Percentiles rank a stretch among this genome's conserved stretches.
Evolutionary conservation across 1,284 basidiomycete species (phyloP).

Genomic region (Phylloboletellus chloephorus): DNA sequence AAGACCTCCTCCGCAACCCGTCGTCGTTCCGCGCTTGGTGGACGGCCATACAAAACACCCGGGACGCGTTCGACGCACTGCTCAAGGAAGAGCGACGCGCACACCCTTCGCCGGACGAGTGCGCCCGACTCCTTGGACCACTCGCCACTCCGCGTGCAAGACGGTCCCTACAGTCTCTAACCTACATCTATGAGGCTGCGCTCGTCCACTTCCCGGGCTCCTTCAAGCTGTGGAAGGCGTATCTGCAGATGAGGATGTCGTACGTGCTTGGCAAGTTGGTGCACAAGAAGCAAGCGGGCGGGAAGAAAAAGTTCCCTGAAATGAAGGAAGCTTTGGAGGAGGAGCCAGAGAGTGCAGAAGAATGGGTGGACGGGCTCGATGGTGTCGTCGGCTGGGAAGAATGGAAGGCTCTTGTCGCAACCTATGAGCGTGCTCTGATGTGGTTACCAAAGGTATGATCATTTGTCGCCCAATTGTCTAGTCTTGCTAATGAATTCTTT

Average conservation of each 20-base stretch:
- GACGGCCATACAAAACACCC: conserved; percentile 75
- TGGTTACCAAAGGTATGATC: conserved; percentile 81
- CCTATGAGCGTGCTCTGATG: conserved; percentile 89
- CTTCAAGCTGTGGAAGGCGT: conserved; percentile 95
- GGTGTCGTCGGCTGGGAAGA: conserved; percentile 89
- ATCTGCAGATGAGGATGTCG: conserved; percentile 77
- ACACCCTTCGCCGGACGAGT: conserved; percentile 42
- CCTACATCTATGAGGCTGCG: conserved; percentile 91
- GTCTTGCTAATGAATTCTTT: conserved; percentile 13
- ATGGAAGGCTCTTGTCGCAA: conserved; percentile 86
- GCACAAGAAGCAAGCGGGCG: conserved; percentile 72
- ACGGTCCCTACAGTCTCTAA: conserved; percentile 74
- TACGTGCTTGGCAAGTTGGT: conserved; percentile 79
- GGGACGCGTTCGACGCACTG: conserved; percentile 56
- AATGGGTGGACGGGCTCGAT: conserved; percentile 85
- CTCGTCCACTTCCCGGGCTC: conserved; percentile 83
- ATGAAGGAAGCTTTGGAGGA: conserved; percentile 86
- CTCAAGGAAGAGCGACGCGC: conserved; percentile 51
- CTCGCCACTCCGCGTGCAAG: conserved; percentile 71
- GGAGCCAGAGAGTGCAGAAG: conserved; percentile 69
- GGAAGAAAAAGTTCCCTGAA: conserved; percentile 82
- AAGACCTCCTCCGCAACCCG: conserved; percentile 93
- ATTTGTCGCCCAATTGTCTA: conserved; percentile 1
- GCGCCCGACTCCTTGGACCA: conserved; percentile 58
- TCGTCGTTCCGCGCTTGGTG: conserved; percentile 91